Base-by-base conservation (phyloP, 2,329 filamentous ascomycete genomes). In the Plenodomus lindquistii region DNA sequence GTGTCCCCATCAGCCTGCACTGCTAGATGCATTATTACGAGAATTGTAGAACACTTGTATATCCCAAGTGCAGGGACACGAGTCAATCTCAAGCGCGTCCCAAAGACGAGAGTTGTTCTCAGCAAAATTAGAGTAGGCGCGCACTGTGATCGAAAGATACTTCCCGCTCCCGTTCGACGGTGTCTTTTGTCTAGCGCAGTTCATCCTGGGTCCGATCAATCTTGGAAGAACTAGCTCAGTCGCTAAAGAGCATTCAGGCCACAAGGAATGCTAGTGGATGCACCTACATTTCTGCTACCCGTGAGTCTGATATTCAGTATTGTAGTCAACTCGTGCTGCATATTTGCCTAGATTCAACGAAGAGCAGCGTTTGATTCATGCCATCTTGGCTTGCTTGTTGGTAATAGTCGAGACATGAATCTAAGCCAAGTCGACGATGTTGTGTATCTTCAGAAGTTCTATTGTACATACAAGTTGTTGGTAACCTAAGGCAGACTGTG, bases 131-230 rank as follows among this genome's bases (percentile, higher is more conserved):
- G 46, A 29, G 38, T 37, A 41, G 58, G 51, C 47, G 52, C 54
- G 44, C 52, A 48, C 42, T 54, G 51, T 55, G 57, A 62, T 60
- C 52, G 54, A 62, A n/a, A 51, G 57, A 50, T 59, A 46, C 48
- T 52, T 62, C 64, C 64, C 63, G 66, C 55, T 63, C 64, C 66
- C 64, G 60, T 54, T 62, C 52, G 57, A 66, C 57, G 63, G 60
- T 60, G 60, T 51, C 54, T 48, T 47, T 51, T 45, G 51, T 59
- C 58, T 67, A 68, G 62, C 54, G 54, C 56, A 54, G 52, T 48
- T 49, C 37, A 67, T 62, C 63, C 63, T 63, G 57, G 63, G 52
- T 63, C 63, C 42, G 63, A 66, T 67, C 62, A 59, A 36, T 52
- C 59, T 54, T 55, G 47, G 27, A 8, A 31, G 4, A 13, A 8